Evolutionary conservation across 257 asterid genomes (phyloP), one percentile per base, ranked within the genome.

Genomic region (Scutellaria barbata): DNA sequence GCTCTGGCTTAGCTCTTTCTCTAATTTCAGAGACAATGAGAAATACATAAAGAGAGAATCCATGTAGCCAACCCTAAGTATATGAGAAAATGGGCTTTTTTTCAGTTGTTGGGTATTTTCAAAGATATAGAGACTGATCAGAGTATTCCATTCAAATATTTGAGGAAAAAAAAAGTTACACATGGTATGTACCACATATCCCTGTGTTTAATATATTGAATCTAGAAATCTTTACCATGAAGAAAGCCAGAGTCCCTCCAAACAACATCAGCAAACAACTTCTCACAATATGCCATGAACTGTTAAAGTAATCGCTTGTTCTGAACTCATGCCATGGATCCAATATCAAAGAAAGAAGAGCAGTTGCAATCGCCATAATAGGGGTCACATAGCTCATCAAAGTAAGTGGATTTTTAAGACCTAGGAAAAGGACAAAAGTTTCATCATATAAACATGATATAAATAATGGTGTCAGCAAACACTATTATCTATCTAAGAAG

Each of bases 341-440:
- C 84, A 90, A 61, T n/a, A 86, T 9, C 79, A 95, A 82, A 66
- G 99, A 95, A 73, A 89, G 81, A 43, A 95, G 65, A 74, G 86
- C 96, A 62, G 99, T 95, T 76, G 91, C 92, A 75, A 95, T 72
- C 12, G 99, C 97, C 99, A 95, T 95, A 48, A 95, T 80, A 8
- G 99, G 97, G 69, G 99, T 81, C 80, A 95, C 97, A 18, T 88
- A 85, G 92, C 99, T 95, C 99, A 95, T 95, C 74, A 95, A 78
- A 68, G 95, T 87, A 60, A 95, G 92, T 46, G 99, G 99, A 81
- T 95, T 95, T 83, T 90, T 90, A 66, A 95, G 88, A 86, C 99
- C 99, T 92, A 73, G 77, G 76, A 71, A 64, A 46, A 72, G 57
- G 61, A 60, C 6, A 68, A 75, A 74, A 69, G 48, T 17, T 69